Evolutionary conservation across 2,329 filamentous ascomycete species (phyloP).

Genomic region (Zymoseptoria pseudotritici): DNA sequence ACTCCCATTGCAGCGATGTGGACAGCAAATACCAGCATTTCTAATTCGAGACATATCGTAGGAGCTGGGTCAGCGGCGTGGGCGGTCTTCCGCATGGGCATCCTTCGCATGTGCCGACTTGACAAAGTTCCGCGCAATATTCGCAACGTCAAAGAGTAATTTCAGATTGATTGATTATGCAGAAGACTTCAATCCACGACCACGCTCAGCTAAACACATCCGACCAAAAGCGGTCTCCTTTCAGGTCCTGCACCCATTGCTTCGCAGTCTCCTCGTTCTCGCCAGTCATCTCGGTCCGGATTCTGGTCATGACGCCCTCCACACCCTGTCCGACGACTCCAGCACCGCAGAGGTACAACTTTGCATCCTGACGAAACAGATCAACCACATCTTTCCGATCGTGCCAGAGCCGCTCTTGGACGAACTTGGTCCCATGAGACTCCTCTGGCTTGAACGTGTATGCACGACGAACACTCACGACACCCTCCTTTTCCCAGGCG

Average conservation of each 20-base stretch:
- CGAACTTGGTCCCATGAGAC: slow-evolving; percentile 45
- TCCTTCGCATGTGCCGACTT: neutral
- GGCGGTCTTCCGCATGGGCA: too few species aligned
- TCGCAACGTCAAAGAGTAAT: neutral
- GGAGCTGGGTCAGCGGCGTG: neutral
- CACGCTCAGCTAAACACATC: slow-evolving; percentile 31
- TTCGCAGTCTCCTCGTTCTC: slow-evolving; percentile 28
- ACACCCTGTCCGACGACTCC: slow-evolving; percentile 35
- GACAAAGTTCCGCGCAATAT: neutral
- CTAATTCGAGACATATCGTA: neutral
- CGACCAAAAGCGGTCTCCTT: slow-evolving; percentile 40
- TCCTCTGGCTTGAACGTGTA: slow-evolving; percentile 44
- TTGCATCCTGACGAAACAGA: slow-evolving; percentile 45
- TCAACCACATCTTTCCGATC: slow-evolving; percentile 40
- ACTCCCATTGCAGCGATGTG: neutral
- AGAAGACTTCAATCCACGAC: neutral
- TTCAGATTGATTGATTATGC: too few species aligned
- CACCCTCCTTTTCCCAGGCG: slow-evolving; percentile 53
- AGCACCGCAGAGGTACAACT: slow-evolving; percentile 57
- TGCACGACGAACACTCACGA: slow-evolving; percentile 54
- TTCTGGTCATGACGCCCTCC: slow-evolving; percentile 34
- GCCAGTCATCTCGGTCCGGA: slow-evolving; percentile 32
- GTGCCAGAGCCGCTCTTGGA: slow-evolving; percentile 46
- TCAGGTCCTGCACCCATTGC: slow-evolving; percentile 39
- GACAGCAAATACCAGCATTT: neutral